Evolutionary conservation across 2,329 filamentous ascomycete genomes (phyloP), one percentile per base, ranked within the genome.

Genomic region (Talaromyces sp.): DNA sequence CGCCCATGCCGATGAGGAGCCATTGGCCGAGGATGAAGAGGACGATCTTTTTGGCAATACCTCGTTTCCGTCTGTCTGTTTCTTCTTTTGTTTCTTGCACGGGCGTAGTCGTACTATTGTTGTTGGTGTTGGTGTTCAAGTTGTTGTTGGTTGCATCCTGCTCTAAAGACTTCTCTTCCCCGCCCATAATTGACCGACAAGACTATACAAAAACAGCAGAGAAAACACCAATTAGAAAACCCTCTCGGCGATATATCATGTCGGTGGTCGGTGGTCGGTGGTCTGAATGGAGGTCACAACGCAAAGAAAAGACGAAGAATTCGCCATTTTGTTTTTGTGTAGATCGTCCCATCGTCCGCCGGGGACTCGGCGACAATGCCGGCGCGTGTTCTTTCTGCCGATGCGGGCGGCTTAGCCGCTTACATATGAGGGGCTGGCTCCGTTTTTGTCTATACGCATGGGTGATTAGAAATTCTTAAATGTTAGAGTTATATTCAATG

Each of bases 1-100:
- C 63, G 1, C 78, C 83, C 65, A 89, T 86, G 19, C 81, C 84
- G 59, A 89, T 80, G 19, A 89, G 77, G 59, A 89, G 82, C 84
- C 86, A 89, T 75, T 89, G 86, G 59, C 83, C 81, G 5, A 77
- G 66, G 56, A 77, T 64, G 51, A 74, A 67, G n/a, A 61, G 58
- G 5, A 67, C 29, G 32, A 64, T 63, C 13, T 61, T 64, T 49
- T 69, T 71, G n/a, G 61, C 19, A 26, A 60, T 58, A 46, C 31
- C 17, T 52, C 35, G 55, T 61, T 10, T 19, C 1, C 9, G 9
- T 59, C 41, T 32, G 29, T 43, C 52, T 26, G 14, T 49, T 52
- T 56, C 35, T n/a, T 38, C 27, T n/a, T 35, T 26, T 38, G 32
- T n/a, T 35, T 26, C 17, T 32, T 41, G 21, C 4, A 19, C 26